A percentile compares a stretch with the other conserved stretches of the same genome.
phyloP scores from a whole-genome alignment of 352 stramenopile genomes.

The Phytopythium vexans region DNA sequence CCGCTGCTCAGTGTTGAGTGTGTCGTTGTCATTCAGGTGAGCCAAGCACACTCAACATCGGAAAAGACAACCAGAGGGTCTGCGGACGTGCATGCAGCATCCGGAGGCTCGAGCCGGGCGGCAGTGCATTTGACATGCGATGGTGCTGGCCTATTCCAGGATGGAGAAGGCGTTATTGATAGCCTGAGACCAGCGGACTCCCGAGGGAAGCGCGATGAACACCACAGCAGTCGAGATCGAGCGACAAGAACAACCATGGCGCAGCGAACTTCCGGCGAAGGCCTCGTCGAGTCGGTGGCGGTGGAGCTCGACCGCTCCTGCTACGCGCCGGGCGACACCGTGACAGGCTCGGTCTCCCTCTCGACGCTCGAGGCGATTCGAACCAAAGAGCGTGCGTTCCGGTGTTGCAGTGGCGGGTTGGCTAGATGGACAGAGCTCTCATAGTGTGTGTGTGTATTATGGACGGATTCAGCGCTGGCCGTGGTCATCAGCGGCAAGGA shows the following conservation, averaged over 20 bases:
- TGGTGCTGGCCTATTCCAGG: too few relatives aligned
- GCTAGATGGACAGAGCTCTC: background rate
- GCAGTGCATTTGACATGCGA: too few relatives aligned
- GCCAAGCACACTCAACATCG: too few relatives aligned
- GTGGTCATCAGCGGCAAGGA: slow-evolving; percentile 23
- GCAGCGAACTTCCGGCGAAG: slow-evolving; percentile 22
- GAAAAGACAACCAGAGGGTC: too few relatives aligned
- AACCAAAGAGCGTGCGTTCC: slow-evolving; percentile 23
- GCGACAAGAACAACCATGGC: slow-evolving; percentile 7
- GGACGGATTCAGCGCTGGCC: slow-evolving; percentile 11
- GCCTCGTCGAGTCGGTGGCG: slow-evolving; percentile 19
- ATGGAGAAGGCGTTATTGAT: too few relatives aligned
- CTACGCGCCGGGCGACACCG: slow-evolving; percentile 23
- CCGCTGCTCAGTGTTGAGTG: too few relatives aligned
- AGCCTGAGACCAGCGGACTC: too few relatives aligned
- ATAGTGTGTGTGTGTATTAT: background rate
- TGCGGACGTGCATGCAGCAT: too few relatives aligned
- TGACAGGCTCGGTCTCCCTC: slow-evolving; percentile 19
- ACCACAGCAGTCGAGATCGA: too few relatives aligned
- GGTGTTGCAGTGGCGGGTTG: background rate
- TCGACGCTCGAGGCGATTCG: slow-evolving; percentile 19
- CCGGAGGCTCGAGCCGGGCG: too few relatives aligned
- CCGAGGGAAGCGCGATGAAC: too few relatives aligned
- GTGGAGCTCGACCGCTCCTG: slow-evolving; percentile 20
- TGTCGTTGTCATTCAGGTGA: too few relatives aligned